These are phyloP conservation scores for Eucalyptus viminalis DNA, from an alignment of 345 rosid genomes.

Conservation along the genomic window DNA sequence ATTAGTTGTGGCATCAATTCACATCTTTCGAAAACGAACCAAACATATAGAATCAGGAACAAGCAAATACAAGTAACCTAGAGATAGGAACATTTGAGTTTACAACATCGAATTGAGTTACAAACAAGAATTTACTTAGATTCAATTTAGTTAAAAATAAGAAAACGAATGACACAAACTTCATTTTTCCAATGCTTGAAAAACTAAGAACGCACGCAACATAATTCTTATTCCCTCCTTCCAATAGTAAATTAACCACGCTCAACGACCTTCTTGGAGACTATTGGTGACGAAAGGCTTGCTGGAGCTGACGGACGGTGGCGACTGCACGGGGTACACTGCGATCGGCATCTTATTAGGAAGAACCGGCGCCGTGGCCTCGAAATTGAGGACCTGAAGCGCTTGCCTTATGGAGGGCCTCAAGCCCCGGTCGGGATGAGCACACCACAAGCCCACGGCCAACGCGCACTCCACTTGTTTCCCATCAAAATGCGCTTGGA, in stretches of 20 bases:
- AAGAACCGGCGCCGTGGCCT: background rate
- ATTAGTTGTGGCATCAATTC: background rate
- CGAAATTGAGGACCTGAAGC: background rate
- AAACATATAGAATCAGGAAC: background rate
- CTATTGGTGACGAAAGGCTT: constrained; percentile 5
- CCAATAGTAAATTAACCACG: background rate
- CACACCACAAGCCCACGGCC: constrained; percentile 9
- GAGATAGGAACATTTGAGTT: background rate
- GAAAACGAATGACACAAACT: background rate
- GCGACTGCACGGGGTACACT: constrained; percentile 3
- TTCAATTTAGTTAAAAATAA: background rate
- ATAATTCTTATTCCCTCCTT: background rate
- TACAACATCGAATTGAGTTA: background rate
- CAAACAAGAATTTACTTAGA: background rate
- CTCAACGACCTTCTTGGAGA: constrained; percentile 20
- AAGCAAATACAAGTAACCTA: background rate
- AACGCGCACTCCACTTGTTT: constrained; percentile 1
- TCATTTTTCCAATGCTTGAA: background rate
- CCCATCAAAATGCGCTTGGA: background rate
- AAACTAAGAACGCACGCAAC: background rate
- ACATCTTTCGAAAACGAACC: background rate
- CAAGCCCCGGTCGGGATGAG: background rate
- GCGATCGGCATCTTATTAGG: constrained; percentile 5
- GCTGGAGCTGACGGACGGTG: constrained; percentile 4
- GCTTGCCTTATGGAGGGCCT: constrained; percentile 13